Conservation (phyloP, 2,329 filamentous ascomycete genomes). For the Cladophialophora bantiana region DNA sequence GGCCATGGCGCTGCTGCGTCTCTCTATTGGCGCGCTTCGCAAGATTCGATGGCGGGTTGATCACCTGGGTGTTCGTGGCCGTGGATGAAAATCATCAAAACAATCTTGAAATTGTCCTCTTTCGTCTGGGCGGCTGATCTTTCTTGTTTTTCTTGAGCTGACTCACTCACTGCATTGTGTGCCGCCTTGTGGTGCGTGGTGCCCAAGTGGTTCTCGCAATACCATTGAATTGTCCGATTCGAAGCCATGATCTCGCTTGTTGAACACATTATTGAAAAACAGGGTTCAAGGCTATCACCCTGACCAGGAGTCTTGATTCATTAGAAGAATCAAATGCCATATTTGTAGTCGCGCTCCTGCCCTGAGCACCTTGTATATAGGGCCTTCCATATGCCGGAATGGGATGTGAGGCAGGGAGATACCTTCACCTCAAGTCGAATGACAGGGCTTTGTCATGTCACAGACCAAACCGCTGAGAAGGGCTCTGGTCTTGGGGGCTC, state of each 20-base stretch:
- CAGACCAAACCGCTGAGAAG: neutral
- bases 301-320: neutral
- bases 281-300: neutral
- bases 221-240: neutral
- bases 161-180: neutral
- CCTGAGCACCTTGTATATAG: neutral
- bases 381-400: neutral
- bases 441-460: neutral
- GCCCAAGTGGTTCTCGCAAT: neutral
- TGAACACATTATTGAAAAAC: neutral
- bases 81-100: neutral
- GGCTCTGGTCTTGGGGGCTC: neutral
- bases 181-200: neutral
- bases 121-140: neutral
- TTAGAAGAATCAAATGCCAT: neutral
- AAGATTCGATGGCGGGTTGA: neutral
- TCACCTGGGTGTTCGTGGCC: neutral
- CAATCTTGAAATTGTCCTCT: slow-evolving; percentile 1
- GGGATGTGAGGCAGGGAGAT: neutral
- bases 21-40: slow-evolving; percentile 18
- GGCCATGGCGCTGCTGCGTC: slow-evolving; percentile 15
- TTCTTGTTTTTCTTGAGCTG: neutral
- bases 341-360: neutral
- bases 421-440: neutral
- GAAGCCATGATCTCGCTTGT: slow-evolving; percentile 4